These are phyloP conservation scores for Vickermania ingenoplastis DNA, from an alignment of 208 protist genomes.

Conservation along the genomic window DNA sequence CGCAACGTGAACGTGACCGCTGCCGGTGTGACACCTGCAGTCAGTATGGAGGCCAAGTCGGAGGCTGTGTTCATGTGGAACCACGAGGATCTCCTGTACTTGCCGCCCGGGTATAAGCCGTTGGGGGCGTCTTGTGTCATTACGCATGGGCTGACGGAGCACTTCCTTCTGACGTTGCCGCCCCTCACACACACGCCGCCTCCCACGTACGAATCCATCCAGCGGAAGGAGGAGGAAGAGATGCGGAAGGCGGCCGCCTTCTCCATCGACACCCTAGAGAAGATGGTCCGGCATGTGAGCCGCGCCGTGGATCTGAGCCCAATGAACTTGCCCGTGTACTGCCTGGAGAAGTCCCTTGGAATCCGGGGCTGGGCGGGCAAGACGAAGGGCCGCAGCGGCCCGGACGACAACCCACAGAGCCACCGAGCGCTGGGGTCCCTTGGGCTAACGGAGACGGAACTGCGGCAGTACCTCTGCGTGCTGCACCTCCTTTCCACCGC, in stretches of 20 bases:
- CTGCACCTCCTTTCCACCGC: slow-evolving; percentile 5
- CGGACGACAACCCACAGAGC: not conserved
- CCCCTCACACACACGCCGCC: not conserved
- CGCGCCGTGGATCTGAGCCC: slow-evolving; percentile 13
- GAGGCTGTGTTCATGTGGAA: slow-evolving; percentile 32
- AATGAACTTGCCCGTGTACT: slow-evolving; percentile 10
- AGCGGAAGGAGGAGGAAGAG: not conserved
- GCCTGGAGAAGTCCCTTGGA: slow-evolving; percentile 5
- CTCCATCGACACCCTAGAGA: slow-evolving; percentile 5
- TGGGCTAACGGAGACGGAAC: not conserved
- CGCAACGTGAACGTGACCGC: slow-evolving; percentile 12
- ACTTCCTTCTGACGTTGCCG: slow-evolving; percentile 7
- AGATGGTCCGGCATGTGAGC: slow-evolving; percentile 7
- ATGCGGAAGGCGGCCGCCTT: not conserved
- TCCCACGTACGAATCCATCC: not conserved
- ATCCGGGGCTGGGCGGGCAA: not conserved
- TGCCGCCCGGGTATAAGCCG: slow-evolving; percentile 26
- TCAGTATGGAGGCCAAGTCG: slow-evolving; percentile 47
- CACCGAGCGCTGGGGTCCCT: not conserved
- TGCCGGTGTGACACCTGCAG: slow-evolving; percentile 20
- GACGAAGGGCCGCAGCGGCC: not conserved
- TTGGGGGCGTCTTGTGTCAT: slow-evolving; percentile 26
- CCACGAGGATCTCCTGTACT: slow-evolving; percentile 46
- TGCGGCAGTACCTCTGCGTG: not conserved
- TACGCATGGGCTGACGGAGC: slow-evolving; percentile 17